Evolutionary conservation across 2,329 filamentous ascomycete species (phyloP), one percentile per base, ranked within the genome.

Genomic region (Ascochyta viciae-villosae): DNA sequence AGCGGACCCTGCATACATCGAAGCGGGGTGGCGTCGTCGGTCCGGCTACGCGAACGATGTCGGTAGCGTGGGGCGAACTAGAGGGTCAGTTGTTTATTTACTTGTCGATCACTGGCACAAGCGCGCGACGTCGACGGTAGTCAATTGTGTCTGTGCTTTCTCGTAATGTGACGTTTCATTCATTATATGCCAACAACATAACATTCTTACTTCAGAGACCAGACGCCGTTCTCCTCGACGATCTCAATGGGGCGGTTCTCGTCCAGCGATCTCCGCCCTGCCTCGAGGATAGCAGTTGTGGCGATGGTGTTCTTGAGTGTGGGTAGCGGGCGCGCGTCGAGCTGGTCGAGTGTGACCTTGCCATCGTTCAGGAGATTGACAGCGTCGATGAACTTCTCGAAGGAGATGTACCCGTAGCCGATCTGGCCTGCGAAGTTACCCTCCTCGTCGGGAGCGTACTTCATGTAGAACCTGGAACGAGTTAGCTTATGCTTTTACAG

Each of bases 371-470:
- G 81, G 6, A 87, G 85, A 40, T 87, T 87, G 72, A 92, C 92
- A 12, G 89, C 92, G 74, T 97, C 92, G 45, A 97, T 88, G 76
- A 97, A 97, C 79, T 97, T 97, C 80, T 97, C 93, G 71, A 97
- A 93, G 19, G 90, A 95, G 55, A 96, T 86, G 77, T 97, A 97
- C 31, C 93, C 93, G 74, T 97, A 97, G 23, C 93, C 93, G 6
- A 87, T 89, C 80, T 96, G 93, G 33, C 93, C 93, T 50, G 87
- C 88, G 76, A 97, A 97, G 78, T 97, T 96, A 50, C 93, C 94
- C 76, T 96, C 91, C 80, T 96, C 93, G 70, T 96, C 92, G 19
- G 93, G 92, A 12, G 92, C 91, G 71, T 96, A 96, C 68, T 89
- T 89, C 92, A 96, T 96, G 79, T 96, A 96, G 78, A 96, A 96